phyloP scores from a whole-genome alignment of 2,329 filamentous ascomycete genomes.

The Alternaria angustiovoidea region DNA sequence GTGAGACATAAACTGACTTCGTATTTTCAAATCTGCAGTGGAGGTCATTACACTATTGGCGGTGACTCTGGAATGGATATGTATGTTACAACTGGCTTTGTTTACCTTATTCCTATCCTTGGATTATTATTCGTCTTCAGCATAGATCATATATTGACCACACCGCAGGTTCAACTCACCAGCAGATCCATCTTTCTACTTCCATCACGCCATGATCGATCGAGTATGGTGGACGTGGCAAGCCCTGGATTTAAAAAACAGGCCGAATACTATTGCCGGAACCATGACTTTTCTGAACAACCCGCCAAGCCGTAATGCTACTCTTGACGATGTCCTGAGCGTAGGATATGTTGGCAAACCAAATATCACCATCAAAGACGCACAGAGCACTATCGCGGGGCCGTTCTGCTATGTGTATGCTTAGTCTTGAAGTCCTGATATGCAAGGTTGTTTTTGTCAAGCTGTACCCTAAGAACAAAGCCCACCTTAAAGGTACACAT shows the following conservation, averaged over 20 bases:
- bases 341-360: conserved; percentile 14
- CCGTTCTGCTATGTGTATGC: conserved; percentile 53
- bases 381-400: conserved; percentile 44
- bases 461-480: background rate
- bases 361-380: conserved; percentile 45
- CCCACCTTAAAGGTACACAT: background rate
- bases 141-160: background rate
- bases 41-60: background rate
- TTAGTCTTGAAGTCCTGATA: conserved; percentile 1
- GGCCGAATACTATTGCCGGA: background rate
- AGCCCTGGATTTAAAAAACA: background rate
- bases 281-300: background rate
- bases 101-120: background rate
- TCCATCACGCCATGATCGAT: background rate
- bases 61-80: background rate
- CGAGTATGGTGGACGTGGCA: background rate
- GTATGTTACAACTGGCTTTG: background rate
- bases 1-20: too few species aligned
- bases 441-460: background rate
- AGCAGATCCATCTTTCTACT: background rate
- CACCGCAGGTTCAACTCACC: background rate
- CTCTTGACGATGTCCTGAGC: conserved; percentile 1
- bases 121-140: background rate
- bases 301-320: background rate
- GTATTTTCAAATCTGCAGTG: too few species aligned